Conservation (phyloP, 768 basidiomycete genomes). For the Exidia glandulosa region DNA sequence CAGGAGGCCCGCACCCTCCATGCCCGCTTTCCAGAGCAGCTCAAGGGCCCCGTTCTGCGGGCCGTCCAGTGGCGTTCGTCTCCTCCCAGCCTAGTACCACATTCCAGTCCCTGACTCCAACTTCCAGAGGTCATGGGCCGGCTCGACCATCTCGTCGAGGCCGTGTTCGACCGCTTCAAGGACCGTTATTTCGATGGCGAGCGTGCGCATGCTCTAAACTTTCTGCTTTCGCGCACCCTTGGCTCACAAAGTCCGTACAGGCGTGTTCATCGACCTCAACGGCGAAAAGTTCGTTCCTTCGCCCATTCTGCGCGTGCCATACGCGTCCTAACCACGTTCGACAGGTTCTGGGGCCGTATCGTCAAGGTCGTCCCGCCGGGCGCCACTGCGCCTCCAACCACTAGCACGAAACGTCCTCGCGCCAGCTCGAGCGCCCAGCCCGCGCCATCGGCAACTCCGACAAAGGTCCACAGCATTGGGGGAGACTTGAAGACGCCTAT, state of each 20-base stretch:
- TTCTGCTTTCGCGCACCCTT: constrained; percentile 5
- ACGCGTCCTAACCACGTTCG: neutral
- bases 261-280: constrained; percentile 75
- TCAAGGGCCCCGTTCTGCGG: constrained; percentile 84
- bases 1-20: constrained; percentile 85
- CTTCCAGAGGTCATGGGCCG: constrained; percentile 87
- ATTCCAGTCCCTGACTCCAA: constrained; percentile 5
- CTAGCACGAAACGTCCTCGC: constrained; percentile 21
- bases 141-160: constrained; percentile 88
- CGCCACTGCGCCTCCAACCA: constrained; percentile 36
- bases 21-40: constrained; percentile 80
- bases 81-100: constrained; percentile 12
- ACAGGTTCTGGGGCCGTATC: constrained; percentile 73
- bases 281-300: constrained; percentile 66
- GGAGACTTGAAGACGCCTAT: constrained; percentile 66
- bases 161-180: constrained; percentile 91
- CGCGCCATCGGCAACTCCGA: constrained; percentile 35
- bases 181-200: constrained; percentile 90
- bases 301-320: neutral
- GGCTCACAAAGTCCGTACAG: constrained; percentile 28
- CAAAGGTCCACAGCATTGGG: constrained; percentile 50
- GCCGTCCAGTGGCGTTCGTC: constrained; percentile 95
- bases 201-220: constrained; percentile 46
- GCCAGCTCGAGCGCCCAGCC: constrained; percentile 11
- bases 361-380: constrained; percentile 62